phyloP scores from a whole-genome alignment of 345 rosid species.

The Acer campestre region DNA sequence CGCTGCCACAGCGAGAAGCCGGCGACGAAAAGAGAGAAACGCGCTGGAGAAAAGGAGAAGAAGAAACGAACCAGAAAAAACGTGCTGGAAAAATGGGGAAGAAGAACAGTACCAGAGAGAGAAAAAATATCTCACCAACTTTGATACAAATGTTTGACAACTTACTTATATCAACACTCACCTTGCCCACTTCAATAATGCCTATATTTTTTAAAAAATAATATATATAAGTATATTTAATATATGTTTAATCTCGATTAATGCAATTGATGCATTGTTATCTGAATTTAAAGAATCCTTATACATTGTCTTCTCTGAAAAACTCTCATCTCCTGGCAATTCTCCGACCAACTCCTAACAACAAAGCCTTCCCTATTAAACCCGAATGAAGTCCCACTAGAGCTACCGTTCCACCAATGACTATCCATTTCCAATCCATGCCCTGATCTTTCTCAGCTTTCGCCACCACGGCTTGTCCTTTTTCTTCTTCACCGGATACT shows the following conservation, averaged over 20 bases:
- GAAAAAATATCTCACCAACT: no score
- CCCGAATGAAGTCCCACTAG: constrained; percentile 78
- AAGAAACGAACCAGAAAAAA: no score
- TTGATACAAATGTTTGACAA: no score
- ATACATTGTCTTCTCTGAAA: neutral
- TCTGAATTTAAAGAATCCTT: neutral
- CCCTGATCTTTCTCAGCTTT: constrained; percentile 49
- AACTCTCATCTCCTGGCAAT: constrained; percentile 66
- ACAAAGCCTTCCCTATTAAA: constrained; percentile 65
- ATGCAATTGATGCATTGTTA: neutral
- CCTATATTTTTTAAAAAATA: no score
- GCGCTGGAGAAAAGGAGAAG: no score
- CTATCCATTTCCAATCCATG: constrained; percentile 91
- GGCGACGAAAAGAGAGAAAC: no score
- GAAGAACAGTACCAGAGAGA: no score
- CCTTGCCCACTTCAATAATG: no score
- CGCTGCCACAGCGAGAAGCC: no score
- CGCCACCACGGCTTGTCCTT: constrained; percentile 14
- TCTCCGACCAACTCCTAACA: constrained; percentile 87
- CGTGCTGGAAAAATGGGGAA: no score
- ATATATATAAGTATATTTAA: no score
- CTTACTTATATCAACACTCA: no score
- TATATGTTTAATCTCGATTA: neutral
- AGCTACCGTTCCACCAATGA: constrained; percentile 77
- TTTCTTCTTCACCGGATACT: constrained; percentile 43